Evolutionary conservation across 257 asterid genomes (phyloP).

Genomic region (Leonotis leonurus): DNA sequence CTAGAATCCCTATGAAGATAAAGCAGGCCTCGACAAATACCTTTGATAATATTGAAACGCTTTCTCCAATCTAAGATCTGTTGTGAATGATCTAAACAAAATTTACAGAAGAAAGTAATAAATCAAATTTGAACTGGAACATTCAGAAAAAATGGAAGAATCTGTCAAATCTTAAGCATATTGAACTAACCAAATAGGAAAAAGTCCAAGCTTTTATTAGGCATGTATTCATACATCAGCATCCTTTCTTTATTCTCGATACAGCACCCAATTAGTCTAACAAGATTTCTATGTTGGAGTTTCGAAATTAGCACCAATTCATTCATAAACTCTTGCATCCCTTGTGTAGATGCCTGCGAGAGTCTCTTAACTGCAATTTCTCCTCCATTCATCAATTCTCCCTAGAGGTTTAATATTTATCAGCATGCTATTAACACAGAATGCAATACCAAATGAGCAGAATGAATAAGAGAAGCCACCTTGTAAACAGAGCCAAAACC

Average conservation of each 20-base stretch:
- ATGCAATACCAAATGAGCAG: background rate
- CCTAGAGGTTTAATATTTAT: slow-evolving; percentile 12
- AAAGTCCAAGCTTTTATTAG: slow-evolving; percentile 36
- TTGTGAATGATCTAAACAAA: slow-evolving; percentile 1
- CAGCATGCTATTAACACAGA: background rate
- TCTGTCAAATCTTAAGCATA: background rate
- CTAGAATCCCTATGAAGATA: slow-evolving; percentile 12
- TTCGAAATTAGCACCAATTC: slow-evolving; percentile 42
- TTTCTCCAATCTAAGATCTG: background rate
- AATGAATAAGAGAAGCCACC: background rate
- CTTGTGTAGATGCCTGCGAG: slow-evolving; percentile 32
- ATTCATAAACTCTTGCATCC: slow-evolving; percentile 36
- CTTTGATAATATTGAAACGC: slow-evolving; percentile 13
- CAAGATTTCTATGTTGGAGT: slow-evolving; percentile 45
- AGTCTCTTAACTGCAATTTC: slow-evolving; percentile 46
- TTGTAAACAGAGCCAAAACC: slow-evolving; percentile 39
- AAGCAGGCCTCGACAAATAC: slow-evolving; percentile 13
- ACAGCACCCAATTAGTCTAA: slow-evolving; percentile 34
- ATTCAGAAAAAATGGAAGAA: too few relatives aligned
- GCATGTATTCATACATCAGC: slow-evolving; percentile 39
- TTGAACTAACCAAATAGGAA: slow-evolving; percentile 31
- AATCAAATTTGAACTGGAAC: too few relatives aligned
- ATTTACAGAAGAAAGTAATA: background rate
- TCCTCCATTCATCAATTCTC: slow-evolving; percentile 25
- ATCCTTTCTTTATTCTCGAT: slow-evolving; percentile 31